Conservation (phyloP, 116 monocot genomes). For the Posidonia oceanica region DNA sequence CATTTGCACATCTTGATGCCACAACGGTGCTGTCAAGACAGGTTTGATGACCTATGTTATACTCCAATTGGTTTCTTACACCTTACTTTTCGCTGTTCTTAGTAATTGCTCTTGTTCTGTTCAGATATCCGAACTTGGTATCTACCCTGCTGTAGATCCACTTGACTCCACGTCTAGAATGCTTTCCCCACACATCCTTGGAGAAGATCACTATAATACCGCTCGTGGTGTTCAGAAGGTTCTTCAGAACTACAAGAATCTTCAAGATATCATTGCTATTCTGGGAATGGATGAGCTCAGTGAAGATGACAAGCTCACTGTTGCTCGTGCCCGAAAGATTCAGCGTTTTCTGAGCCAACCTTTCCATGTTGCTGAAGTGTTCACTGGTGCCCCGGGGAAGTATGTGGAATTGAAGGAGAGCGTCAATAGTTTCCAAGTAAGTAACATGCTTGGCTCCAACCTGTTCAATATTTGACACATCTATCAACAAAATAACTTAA, state of each 20-base stretch:
- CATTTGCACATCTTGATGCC: slow-evolving; percentile 97
- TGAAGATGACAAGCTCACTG: slow-evolving; percentile 79
- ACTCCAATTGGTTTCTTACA: too few species aligned
- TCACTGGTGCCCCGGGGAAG: slow-evolving; percentile 85
- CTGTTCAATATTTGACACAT: too few species aligned
- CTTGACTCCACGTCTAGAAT: slow-evolving; percentile 88
- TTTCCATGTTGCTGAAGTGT: slow-evolving; percentile 88
- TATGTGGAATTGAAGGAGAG: slow-evolving; percentile 77
- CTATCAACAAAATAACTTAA: too few species aligned
- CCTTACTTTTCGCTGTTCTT: not conserved
- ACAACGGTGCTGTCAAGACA: slow-evolving; percentile 92
- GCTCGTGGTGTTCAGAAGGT: slow-evolving; percentile 86
- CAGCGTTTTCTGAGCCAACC: slow-evolving; percentile 74
- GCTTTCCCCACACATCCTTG: slow-evolving; percentile 76
- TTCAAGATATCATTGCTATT: slow-evolving; percentile 88
- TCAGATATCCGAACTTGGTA: slow-evolving; percentile 78
- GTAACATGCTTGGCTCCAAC: not conserved
- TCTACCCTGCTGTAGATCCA: slow-evolving; percentile 80
- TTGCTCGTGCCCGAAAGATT: slow-evolving; percentile 80
- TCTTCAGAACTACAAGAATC: slow-evolving; percentile 85
- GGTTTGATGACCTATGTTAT: slow-evolving; percentile 15
- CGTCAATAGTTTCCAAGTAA: slow-evolving; percentile 74
- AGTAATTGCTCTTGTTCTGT: not conserved
- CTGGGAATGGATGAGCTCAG: slow-evolving; percentile 89
- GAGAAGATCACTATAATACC: slow-evolving; percentile 74